Base-by-base conservation (phyloP, 23 red algal species). In the Gracilaria domingensis region DNA sequence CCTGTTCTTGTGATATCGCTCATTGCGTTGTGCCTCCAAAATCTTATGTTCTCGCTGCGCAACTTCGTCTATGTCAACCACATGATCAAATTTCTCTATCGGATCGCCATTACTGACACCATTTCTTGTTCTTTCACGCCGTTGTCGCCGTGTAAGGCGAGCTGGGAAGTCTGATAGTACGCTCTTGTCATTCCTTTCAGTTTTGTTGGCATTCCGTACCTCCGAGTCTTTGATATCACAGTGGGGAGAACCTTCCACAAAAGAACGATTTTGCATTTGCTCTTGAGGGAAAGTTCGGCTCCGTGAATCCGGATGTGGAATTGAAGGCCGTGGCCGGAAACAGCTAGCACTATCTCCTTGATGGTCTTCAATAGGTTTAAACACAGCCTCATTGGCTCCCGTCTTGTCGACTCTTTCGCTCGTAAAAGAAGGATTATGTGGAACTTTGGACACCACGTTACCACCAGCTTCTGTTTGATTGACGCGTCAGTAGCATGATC, bases 271-370 rank as follows among this genome's bases (percentile, higher is more conserved):
- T 28, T 77, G 72, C 17, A 25, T 77, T 77, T 11, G 39, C 42
- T 77, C 72, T 1, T 51, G 72, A 77, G 72, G 72, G 21, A 42
- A 77, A 30, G 39, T 49, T 30, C 72, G 72, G 30, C 72, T 77
- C 45, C 72, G 72, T 51, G 72, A 45, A 77, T 87, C 84, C 8
- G 53, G 28, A 58, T 75, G 64, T 44, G 64, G 64, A 20, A 73
- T 57, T 13, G 44, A 12, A 20, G 66, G 64, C 7, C 48, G 64
- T 55, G 80, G 67, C 12, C 89, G 49, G 49, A 92, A 60, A 35
- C 59, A 92, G 54, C 89, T 92, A 0, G 89, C 89, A 73, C 75
- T 92, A 47, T 92, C 89, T 37, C 80, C 89, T 75, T 92, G 78
- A 42, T 92, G 37, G 49, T 92, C 89, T 84, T 84, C 89, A 18